These are phyloP conservation scores for Macrotyloma uniflorum DNA, from an alignment of 306 rosid genomes.

Conservation along the genomic window DNA sequence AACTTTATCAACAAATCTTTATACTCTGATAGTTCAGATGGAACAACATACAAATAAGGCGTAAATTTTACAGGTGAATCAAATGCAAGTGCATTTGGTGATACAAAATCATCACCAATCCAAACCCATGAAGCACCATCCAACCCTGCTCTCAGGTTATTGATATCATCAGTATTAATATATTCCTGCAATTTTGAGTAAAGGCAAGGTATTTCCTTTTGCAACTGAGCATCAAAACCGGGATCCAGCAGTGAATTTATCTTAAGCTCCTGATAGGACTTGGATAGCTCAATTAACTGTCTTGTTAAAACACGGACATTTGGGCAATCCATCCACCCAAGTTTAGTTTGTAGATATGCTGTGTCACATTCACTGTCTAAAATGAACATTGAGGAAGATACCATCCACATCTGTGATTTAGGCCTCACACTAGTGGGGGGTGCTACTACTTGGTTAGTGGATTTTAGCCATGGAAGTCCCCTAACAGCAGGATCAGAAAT, in stretches of 20 bases:
- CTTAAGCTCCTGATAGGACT: constrained; percentile 67
- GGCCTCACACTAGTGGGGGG: constrained; percentile 78
- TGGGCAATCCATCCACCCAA: constrained; percentile 82
- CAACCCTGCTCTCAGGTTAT: constrained; percentile 60
- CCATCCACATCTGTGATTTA: constrained; percentile 87
- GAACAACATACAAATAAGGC: constrained; percentile 93
- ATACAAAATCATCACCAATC: constrained; percentile 97
- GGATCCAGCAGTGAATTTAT: constrained; percentile 56
- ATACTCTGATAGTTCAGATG: constrained; percentile 86
- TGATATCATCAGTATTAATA: constrained; percentile 52
- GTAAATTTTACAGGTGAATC: constrained; percentile 96
- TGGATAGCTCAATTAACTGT: constrained; percentile 78
- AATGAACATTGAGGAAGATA: constrained; percentile 87
- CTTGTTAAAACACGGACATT: constrained; percentile 55
- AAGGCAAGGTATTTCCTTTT: constrained; percentile 69
- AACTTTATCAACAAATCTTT: constrained; percentile 76
- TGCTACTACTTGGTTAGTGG: constrained; percentile 61
- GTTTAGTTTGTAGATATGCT: constrained; percentile 59
- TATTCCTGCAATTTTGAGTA: constrained; percentile 79
- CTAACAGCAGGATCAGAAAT: constrained; percentile 66
- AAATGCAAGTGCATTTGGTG: constrained; percentile 85
- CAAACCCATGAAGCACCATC: constrained; percentile 89
- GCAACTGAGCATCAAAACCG: constrained; percentile 62
- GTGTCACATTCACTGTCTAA: constrained; percentile 71
- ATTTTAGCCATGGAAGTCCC: constrained; percentile 91